Base-by-base conservation (phyloP, 176 grass and related monocot species). In the Rhynchospora pubera region DNA sequence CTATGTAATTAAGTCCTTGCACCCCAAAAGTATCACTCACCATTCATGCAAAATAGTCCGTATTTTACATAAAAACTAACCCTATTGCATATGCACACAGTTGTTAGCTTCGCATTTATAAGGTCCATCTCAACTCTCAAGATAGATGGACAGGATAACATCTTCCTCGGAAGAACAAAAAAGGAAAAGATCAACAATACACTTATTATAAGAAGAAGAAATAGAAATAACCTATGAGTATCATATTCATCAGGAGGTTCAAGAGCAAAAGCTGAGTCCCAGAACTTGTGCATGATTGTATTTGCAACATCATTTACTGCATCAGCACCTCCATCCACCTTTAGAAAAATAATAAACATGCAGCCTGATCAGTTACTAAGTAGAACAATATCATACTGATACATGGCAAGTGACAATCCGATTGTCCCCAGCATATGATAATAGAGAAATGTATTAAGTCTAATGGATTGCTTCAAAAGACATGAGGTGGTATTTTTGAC, bases 251-350 rank as follows among this genome's bases (percentile, higher is more conserved):
- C 92, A 77, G 89, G 85, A 82, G 91, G 86, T 39, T 99, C 96
- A 82, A 95, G 89, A 88, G 92, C 89, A 93, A 99, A 91, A 60
- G 96, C 84, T 78, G 96, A 99, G 69, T 99, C 96, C 96, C 96
- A 95, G 73, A 99, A 99, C 82, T 92, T 93, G 55, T 99, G 92
- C 92, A 95, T 90, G 82, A 95, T 87, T 57, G 96, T 91, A 84
- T 93, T 99, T 83, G 92, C 92, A 13, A 93, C 89, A 66, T 93
- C 90, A 93, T 95, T 99, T 79, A 82, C 89, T 84, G 91, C 84
- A 58, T 55, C 92, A 88, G 88, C 66, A 71, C 89, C 91, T 81
- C 92, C 96, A 85, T 99, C 96, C 89, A 87, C 93, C 96, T 95
- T 77, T 52, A 53, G 21, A 46, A 70, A 70, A 70, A 46, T 2